phyloP scores from a whole-genome alignment of 192 early-diverging fungal species.

The Backusella psychrophila region DNA sequence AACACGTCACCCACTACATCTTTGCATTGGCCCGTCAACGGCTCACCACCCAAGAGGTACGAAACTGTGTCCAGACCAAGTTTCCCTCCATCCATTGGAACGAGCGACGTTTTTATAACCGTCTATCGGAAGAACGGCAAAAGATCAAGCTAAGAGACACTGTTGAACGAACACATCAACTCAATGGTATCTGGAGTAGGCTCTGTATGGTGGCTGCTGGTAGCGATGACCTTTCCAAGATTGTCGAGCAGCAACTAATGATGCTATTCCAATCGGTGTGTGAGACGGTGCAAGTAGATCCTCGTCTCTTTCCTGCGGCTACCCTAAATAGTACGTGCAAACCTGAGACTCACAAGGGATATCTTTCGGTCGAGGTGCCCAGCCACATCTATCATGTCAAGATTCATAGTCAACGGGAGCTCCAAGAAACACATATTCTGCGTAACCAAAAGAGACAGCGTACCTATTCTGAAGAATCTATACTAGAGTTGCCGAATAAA shows the following conservation, averaged over 20 bases:
- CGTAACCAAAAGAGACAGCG: neutral
- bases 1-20: slow-evolving; percentile 44
- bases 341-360: slow-evolving; percentile 13
- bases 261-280: slow-evolving; percentile 11
- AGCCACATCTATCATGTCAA: slow-evolving; percentile 21
- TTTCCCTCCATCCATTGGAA: slow-evolving; percentile 53
- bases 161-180: slow-evolving; percentile 38
- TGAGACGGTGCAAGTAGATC: slow-evolving; percentile 10
- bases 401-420: slow-evolving; percentile 14
- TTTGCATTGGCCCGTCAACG: slow-evolving; percentile 44
- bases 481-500: neutral
- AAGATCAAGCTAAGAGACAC: slow-evolving; percentile 47
- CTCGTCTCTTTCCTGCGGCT: neutral
- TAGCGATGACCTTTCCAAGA: slow-evolving; percentile 26
- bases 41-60: slow-evolving; percentile 41
- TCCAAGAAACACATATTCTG: slow-evolving; percentile 5
- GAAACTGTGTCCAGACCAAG: slow-evolving; percentile 40
- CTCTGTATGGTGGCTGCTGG: slow-evolving; percentile 39
- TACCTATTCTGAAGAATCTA: slow-evolving; percentile 4
- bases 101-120: slow-evolving; percentile 57
- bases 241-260: slow-evolving; percentile 14
- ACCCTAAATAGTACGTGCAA: neutral
- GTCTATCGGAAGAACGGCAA: slow-evolving; percentile 56
- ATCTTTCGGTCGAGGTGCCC: slow-evolving; percentile 12
- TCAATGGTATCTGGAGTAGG: slow-evolving; percentile 45